phyloP scores from a whole-genome alignment of 2,329 filamentous ascomycete genomes.

The Colletotrichum orbiculare region DNA sequence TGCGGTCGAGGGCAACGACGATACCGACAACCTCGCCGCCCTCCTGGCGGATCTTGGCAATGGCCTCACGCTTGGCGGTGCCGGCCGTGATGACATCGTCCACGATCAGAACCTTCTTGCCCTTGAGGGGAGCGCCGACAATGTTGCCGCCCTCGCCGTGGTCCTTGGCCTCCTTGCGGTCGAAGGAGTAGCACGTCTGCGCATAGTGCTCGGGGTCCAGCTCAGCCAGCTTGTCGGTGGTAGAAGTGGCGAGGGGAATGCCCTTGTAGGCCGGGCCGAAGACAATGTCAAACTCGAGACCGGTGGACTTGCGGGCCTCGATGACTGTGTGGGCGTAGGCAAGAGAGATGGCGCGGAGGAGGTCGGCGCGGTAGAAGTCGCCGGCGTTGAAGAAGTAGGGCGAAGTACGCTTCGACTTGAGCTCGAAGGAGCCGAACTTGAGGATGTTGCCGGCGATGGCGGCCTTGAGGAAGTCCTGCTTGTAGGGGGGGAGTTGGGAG shows the following conservation, averaged over 20 bases:
- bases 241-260: conserved; percentile 86
- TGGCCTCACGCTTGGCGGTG: conserved; percentile 92
- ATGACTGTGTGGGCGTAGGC: conserved; percentile 81
- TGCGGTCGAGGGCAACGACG: conserved; percentile 87
- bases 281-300: conserved; percentile 80
- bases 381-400: conserved; percentile 99
- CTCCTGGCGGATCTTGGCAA: conserved; percentile 86
- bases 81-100: conserved; percentile 98
- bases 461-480: conserved; percentile 77
- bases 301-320: conserved; percentile 53
- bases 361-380: conserved; percentile 83
- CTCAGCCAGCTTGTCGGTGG: conserved; percentile 79
- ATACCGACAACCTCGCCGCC: conserved; percentile 89
- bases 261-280: conserved; percentile 98
- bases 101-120: conserved; percentile 87
- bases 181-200: conserved; percentile 85
- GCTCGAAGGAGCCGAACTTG: conserved; percentile 84
- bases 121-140: conserved; percentile 86
- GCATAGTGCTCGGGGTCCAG: conserved; percentile 75
- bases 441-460: conserved; percentile 77
- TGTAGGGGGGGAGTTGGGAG: conserved; percentile 68
- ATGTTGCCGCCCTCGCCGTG: conserved; percentile 96
- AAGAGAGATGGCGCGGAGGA: conserved; percentile 80
- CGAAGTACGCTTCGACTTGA: conserved; percentile 91
- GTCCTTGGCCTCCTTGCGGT: conserved; percentile 95